Conservation (phyloP, 768 basidiomycete species). For the Kondoa malvinella region DNA sequence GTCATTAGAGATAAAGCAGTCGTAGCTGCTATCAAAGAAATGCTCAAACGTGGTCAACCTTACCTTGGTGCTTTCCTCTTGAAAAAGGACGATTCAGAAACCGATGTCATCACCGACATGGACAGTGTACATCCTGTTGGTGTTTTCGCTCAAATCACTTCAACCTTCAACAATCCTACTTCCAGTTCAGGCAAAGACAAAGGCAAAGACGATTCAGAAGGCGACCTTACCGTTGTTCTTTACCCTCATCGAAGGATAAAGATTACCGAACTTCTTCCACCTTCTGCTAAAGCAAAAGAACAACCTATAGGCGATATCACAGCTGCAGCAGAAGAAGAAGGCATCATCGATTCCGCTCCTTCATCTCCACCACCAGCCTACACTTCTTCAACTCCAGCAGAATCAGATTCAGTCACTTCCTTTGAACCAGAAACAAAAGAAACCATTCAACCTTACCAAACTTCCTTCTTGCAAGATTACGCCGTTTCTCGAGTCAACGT, state of each 20-base stretch:
- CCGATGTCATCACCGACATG: constrained; percentile 75
- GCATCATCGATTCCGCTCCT: constrained; percentile 9
- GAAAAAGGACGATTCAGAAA: constrained; percentile 82
- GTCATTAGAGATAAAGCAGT: constrained; percentile 80
- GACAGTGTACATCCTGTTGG: constrained; percentile 81
- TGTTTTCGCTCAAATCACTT: constrained; percentile 92
- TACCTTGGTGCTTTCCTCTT: constrained; percentile 93
- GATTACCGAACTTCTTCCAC: constrained; percentile 68
- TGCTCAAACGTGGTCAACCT: constrained; percentile 90
- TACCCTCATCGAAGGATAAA: constrained; percentile 82
- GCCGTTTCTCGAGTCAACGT: constrained; percentile 76
- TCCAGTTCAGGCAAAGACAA: constrained; percentile 33
- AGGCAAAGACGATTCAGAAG: constrained; percentile 36
- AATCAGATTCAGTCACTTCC: neutral
- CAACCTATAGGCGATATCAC: constrained; percentile 16
- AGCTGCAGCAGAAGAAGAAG: constrained; percentile 22
- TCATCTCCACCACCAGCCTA: neutral
- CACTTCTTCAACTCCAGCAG: neutral
- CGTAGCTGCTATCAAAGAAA: constrained; percentile 82
- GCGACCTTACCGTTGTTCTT: constrained; percentile 81
- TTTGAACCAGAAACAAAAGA: constrained; percentile 8
- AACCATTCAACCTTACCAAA: constrained; percentile 48
- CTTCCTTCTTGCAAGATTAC: constrained; percentile 65
- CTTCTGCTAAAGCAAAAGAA: constrained; percentile 19
- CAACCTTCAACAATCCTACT: constrained; percentile 48